These are phyloP conservation scores for Clohesyomyces aquaticus DNA, from an alignment of 495 filamentous ascomycete species.

Conservation along the genomic window DNA sequence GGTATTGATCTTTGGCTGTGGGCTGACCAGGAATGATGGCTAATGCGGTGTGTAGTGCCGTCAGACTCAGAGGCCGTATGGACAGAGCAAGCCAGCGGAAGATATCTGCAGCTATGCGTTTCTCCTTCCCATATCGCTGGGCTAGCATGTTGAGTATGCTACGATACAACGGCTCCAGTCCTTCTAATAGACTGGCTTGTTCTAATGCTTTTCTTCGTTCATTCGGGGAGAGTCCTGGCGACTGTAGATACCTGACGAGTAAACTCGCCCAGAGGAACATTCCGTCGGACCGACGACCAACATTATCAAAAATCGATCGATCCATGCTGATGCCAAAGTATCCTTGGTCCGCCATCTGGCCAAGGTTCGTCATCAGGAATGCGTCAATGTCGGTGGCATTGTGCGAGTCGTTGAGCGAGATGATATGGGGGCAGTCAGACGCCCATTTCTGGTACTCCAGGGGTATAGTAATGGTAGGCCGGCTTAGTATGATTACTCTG, in stretches of 20 bases:
- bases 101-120: slow-evolving; percentile 16
- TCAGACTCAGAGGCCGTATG: slow-evolving; percentile 18
- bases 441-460: slow-evolving; percentile 30
- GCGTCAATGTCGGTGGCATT: slow-evolving; percentile 20
- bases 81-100: slow-evolving; percentile 33
- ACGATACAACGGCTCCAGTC: slow-evolving; percentile 27
- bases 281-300: slow-evolving; percentile 24
- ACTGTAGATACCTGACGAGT: slow-evolving; percentile 27
- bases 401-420: slow-evolving; percentile 10
- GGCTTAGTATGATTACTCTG: slow-evolving; percentile 24
- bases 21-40: slow-evolving; percentile 24
- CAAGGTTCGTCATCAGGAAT: slow-evolving; percentile 19
- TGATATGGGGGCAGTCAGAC: slow-evolving; percentile 11
- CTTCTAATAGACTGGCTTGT: slow-evolving; percentile 12
- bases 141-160: slow-evolving; percentile 25
- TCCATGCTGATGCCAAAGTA: slow-evolving; percentile 32
- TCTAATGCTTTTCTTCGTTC: slow-evolving; percentile 22
- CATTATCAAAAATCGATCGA: slow-evolving; percentile 7
- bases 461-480: slow-evolving; percentile 21
- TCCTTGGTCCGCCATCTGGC: slow-evolving; percentile 29
- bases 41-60: slow-evolving; percentile 17
- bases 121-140: slow-evolving; percentile 14
- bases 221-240: slow-evolving; percentile 23
- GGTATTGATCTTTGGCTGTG: slow-evolving; percentile 9
- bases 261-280: slow-evolving; percentile 35